Base-by-base conservation (phyloP, 2,329 filamentous ascomycete species). In the Trichoderma cornu-damae region DNA sequence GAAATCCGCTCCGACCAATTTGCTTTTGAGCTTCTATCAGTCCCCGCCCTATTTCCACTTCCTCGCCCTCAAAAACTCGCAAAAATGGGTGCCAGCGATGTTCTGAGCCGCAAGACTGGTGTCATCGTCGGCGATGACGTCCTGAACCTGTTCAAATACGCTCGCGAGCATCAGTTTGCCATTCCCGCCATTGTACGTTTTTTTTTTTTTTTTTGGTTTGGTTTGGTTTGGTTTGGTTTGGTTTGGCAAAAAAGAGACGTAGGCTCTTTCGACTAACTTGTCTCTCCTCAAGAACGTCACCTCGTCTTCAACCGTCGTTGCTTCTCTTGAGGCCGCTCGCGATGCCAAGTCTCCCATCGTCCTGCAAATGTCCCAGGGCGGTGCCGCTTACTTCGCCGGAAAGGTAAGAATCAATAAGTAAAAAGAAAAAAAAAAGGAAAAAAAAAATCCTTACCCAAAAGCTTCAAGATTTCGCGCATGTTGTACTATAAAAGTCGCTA, bases 301-400 rank as follows among this genome's bases (percentile, higher is more conserved):
- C 67, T 96, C 91, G 40, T 96, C 89, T 61, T 96, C 90, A 62
- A 80, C 78, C 53, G 73, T 72, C 62, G 87, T 96, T 65, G 86
- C 90, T 68, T 79, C 90, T 56, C 90, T 99, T 67, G 94, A 99
- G 83, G 94, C 94, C 72, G 94, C 94, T 67, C 87, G 90, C 69
- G 92, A 97, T 76, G 80, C 85, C 72, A 96, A 96, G 76, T 82
- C 89, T 61, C 94, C 94, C 68, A 87, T 96, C 77, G 88, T 96
- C 76, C 85, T 97, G 66, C 94, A 97, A 80, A 82, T 89, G 69
- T 95, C 89, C 68, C 90, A 97, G 77, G 94, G 94, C 70, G 92
- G 92, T 77, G 88, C 90, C 63, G 92, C 91, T 68, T 96, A 87
- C 83, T 96, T 96, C 72, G 89, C 89, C 68, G 91, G 90, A 75